Base-by-base conservation (phyloP, 2,329 filamentous ascomycete genomes). In the Exophiala aquamarina region DNA sequence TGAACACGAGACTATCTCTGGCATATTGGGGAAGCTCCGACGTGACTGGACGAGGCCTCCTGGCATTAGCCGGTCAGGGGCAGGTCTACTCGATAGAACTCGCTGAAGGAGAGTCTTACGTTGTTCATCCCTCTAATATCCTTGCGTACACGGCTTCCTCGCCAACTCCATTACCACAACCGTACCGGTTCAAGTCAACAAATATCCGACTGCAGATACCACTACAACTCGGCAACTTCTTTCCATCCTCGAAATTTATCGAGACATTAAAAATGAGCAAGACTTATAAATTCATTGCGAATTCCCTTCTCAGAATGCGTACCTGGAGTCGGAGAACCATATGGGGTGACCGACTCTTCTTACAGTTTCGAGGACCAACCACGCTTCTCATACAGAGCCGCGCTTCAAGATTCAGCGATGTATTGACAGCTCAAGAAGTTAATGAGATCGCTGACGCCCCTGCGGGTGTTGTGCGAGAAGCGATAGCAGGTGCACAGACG, bases 11-110 rank as follows among this genome's bases (percentile, higher is more conserved):
- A 20, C 58, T 79, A 74, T 78, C 87, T 47, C 63, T 95, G 41
- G 83, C 89, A 36, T 85, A 96, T 64, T 97, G 92, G 92, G 93
- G 93, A 59, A 93, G 82, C 71, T 91, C 92, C 10, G 81, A 87
- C 55, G 75, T 96, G 50, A 95, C 90, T 0, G 93, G 93, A 31
- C 81, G 93, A 56, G 93, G 93, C 1, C 75, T 98, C 17, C 79
- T 91, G 1, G 92, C 90, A 2, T 75, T 98, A 13, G 83, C 87
- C 7, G 90, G 91, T 5, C 87, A 86, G 15, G 93, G 93, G 0
- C 89, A 96, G 63, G 83, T 95, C 50, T 95, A 96, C 66, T 86
- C 93, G 59, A 76, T 98, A 26, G 84, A 82, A 2, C 71, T 98
- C 41, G 83, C 82, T 49, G 82, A 85, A 19, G 90, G 87, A 14